Evolutionary conservation across 2,329 filamentous ascomycete species (phyloP), one percentile per base, ranked within the genome.

Genomic region (Xylaria sp.): DNA sequence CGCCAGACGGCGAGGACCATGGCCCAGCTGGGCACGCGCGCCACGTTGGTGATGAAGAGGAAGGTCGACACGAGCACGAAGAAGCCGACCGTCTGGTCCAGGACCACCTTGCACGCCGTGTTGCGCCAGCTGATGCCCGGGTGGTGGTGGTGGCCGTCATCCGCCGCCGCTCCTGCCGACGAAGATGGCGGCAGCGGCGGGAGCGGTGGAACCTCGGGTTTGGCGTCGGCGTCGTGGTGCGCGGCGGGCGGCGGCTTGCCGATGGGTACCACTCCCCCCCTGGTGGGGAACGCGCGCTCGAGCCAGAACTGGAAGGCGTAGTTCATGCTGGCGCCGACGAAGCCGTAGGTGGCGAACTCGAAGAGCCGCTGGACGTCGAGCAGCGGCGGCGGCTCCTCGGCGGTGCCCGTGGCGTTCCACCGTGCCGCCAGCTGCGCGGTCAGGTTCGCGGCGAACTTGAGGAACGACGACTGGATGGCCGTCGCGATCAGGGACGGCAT

Each of bases 31-130:
- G 66, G 58, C 4, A 71, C 65, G 6, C 71, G 67, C 18, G 67
- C 62, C 22, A 71, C 59, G 53, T 72, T 73, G 37, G 71, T 73
- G 60, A 70, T 69, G 51, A 70, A 61, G 52, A 73, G 66, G 44
- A 73, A 72, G 20, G 68, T 63, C 42, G 57, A 62, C 50, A 68
- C 69, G 60, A 69, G 70, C 58, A 72, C 69, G 53, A 63, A 61
- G 2, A 73, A 62, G 18, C 70, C 71, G 39, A 73, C 46, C 37
- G 71, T 73, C 55, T 73, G 70, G 50, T 73, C 71, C 20, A 72
- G 63, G n/a, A 73, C 39, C 43, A 72, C 50, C 61, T 73, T 73
- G 20, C 64, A 64, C 16, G 69, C 42, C 46, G 72, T 62, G 45
- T 73, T 73, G 44, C 63, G 63, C 66, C 69, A 73, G 49, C 63